Base-by-base conservation (phyloP, 140 eudicot genomes). In the Flaveria floridana region DNA sequence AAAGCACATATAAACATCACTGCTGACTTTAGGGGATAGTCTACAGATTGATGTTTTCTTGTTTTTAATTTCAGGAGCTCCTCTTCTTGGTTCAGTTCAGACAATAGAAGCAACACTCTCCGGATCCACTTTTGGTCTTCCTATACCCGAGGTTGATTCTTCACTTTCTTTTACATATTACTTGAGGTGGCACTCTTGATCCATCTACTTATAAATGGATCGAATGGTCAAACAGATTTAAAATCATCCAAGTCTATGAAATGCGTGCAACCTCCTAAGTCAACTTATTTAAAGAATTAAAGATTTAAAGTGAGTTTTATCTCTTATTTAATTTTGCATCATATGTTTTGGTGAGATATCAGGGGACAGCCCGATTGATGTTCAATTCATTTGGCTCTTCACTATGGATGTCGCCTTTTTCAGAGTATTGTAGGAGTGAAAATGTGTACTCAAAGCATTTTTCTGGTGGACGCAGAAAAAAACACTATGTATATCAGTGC, bases 321-420 rank as follows among this genome's bases (percentile, higher is more conserved):
- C 26, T 47, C 65, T 75, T 72, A 46, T 57, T 62, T 48, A 72
- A 67, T 65, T 65, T 42, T 51, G 56, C 16, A 47, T 80, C 19
- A 83, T 75, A 78, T 59, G 70, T 75, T 83, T 76, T 89, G 80
- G 76, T 76, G 82, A 82, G 74, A 75, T 79, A 65, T 64, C 93
- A 92, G 98, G 98, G 98, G 76, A 93, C 98, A 71, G 96, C 97
- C 71, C 95, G 98, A 14, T 77, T 90, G 90, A 84, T 93, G 98
- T 93, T 84, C 88, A 93, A 90, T 84, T 84, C 98, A 80, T 93
- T 93, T 80, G 97, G 93, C 37, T 93, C 98, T 83, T 83, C 96
- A 20, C 65, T 88, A 65, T 93, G 98, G 98, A 85, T 93, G 96
- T n/a, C 85, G 82, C 98, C 98, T 59, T 88, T 86, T 88, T 89